These are phyloP conservation scores for Septoria petroselini DNA, from an alignment of 2,329 filamentous ascomycete species.

Conservation along the genomic window DNA sequence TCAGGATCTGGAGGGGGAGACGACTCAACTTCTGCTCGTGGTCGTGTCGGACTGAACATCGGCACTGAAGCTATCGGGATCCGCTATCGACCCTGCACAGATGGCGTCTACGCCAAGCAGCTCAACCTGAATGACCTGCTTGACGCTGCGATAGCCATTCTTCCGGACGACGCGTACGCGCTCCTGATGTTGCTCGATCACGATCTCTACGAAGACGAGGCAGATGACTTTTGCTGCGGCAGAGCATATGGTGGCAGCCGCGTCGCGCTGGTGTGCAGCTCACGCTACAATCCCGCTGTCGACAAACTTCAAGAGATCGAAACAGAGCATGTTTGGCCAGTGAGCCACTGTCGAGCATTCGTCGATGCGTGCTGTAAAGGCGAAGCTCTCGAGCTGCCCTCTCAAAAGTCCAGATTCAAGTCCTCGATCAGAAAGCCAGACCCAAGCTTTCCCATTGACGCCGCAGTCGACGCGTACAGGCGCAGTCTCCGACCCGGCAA, in stretches of 20 bases:
- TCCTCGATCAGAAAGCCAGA: slow-evolving; percentile 13
- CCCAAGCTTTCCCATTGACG: slow-evolving; percentile 12
- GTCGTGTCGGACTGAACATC: slow-evolving; percentile 47
- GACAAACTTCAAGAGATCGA: slow-evolving; percentile 47
- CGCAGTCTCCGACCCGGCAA: neutral
- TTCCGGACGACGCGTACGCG: slow-evolving; percentile 59
- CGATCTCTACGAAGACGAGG: slow-evolving; percentile 64
- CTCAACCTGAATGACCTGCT: slow-evolving; percentile 61
- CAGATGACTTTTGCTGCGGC: slow-evolving; percentile 66
- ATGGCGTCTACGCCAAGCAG: slow-evolving; percentile 50
- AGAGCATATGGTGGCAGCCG: slow-evolving; percentile 63
- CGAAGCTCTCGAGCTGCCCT: slow-evolving; percentile 11
- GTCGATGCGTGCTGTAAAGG: slow-evolving; percentile 39
- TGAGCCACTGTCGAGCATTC: slow-evolving; percentile 58
- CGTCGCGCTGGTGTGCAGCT: slow-evolving; percentile 60
- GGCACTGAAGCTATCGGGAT: slow-evolving; percentile 48
- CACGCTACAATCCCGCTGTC: slow-evolving; percentile 58
- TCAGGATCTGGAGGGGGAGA: slow-evolving; percentile 26
- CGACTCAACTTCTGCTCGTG: neutral
- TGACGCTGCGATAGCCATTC: slow-evolving; percentile 53
- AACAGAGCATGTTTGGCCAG: slow-evolving; percentile 60
- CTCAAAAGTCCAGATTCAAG: slow-evolving; percentile 12
- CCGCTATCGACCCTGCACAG: slow-evolving; percentile 49
- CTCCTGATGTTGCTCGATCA: slow-evolving; percentile 57
- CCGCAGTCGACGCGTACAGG: slow-evolving; percentile 17